Base-by-base conservation (phyloP, 768 basidiomycete species). In the Termitomyces sp. region DNA sequence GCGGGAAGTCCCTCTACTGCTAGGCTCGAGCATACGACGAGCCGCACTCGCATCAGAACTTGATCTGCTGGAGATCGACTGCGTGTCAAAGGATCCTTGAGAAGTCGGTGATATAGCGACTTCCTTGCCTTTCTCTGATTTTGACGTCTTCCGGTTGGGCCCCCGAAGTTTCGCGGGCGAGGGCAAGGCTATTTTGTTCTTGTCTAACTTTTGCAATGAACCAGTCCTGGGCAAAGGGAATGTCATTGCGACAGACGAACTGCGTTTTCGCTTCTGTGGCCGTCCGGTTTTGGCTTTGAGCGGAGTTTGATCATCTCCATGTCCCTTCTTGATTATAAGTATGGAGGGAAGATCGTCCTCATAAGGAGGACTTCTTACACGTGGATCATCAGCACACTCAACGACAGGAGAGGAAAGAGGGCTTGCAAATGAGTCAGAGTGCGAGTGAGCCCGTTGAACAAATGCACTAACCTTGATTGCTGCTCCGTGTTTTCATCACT, bases 1-100 rank as follows among this genome's bases (percentile, higher is more conserved):
- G 31, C 75, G 71, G 23, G 80, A 82, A 19, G 73, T 69, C 17
- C 70, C 50, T 45, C 54, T 54, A 38, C 66, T 68, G 28, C 62
- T 63, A 26, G 63, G 60, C 17, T 64, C 62, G 9, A 78, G 68
- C 51, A 76, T 60, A 44, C 68, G 69, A 42, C 68, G 68, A 3
- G 75, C 71, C 17, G 68, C 64, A 46, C 69, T 76, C n/a, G 76
- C 70, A 41, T 71, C 68, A 8, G 78, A 75, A 35, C 68, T 71
- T 41, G 75, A 74, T 8, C 66, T 62, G 52, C 63, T 63, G 40
- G 63, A 64, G n/a, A 56, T 50, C n/a, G 68, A 67, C 37, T 43
- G 51, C 5, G 53, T 55, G 31, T 61, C 64, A 21, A 60, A 61
- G 31, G 60, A 62, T 41, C 52, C 55, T 38, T 50, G 52, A 31